Evolutionary conservation across 2,329 filamentous ascomycete species (phyloP), one percentile per base, ranked within the genome.

Genomic region (Cladosporium phlei): DNA sequence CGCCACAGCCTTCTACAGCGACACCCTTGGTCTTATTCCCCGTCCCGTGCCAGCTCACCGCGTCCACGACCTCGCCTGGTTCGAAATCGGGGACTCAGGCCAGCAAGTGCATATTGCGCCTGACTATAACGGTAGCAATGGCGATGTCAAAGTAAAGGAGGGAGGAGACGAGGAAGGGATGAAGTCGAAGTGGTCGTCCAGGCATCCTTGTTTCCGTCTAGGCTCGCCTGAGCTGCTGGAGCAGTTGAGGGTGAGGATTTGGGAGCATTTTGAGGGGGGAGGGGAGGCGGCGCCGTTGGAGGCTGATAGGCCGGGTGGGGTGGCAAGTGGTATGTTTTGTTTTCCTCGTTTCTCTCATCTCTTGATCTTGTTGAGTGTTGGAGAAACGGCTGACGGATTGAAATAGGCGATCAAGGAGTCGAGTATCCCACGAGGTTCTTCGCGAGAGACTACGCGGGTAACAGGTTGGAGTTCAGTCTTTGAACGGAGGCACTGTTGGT

Each of bases 351-450:
- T 17, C 39, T 22, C 24, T 38, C 19, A 8, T 38, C 32, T 8
- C 9, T 25, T 27, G 22, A n/a, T 27, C 4, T 25, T 22, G 11
- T 17, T 20, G 12, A 14, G 10, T 27, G 7, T 25, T 22, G 11
- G 12, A 19, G 12, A 14, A 9, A 22, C 10, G 39, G 32, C 46
- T 50, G 34, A 52, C 27, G n/a, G 14, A n/a, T 8, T 4, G 7
- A 29, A 20, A 21, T 10, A 74, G 73, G 77, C 2, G 63, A 68
- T 0, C 67, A 77, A 55, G 78, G 77, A 0, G 72, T 74, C 1
- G 80, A 83, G 59, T 82, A 80, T 55, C 79, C 80, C 0, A 68
- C 65, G 27, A 68, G 80, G 11, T 84, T 84, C 60, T 84, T 84
- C 60, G 79, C 77, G 1, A 70, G 67, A 46, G 67, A 69, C 49